These are phyloP conservation scores for Aspergillus thermomutatus DNA, from an alignment of 2,329 filamentous ascomycete species.

Conservation along the genomic window DNA sequence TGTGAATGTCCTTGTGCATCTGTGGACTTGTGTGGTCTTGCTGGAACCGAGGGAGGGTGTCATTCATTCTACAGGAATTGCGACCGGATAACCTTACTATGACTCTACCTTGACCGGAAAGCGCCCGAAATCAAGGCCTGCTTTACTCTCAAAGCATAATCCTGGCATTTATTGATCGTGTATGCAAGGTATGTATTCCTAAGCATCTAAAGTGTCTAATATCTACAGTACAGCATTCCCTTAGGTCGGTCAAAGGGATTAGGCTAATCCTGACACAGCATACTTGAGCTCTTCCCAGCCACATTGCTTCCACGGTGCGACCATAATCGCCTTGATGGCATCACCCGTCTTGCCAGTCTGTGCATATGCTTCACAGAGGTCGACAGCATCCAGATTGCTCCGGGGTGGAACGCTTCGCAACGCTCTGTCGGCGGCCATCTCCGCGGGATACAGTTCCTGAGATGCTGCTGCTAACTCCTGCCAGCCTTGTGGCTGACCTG, in stretches of 20 bases:
- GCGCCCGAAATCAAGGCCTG: neutral
- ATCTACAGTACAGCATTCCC: neutral
- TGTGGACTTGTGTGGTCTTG: neutral
- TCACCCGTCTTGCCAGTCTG: constrained; percentile 69
- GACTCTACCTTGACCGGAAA: neutral
- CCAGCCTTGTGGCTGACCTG: constrained; percentile 79
- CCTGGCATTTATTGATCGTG: neutral
- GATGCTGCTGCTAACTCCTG: constrained; percentile 63
- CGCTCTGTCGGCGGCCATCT: constrained; percentile 81
- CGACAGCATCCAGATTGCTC: constrained; percentile 64
- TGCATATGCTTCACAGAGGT: constrained; percentile 70
- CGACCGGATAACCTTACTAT: neutral
- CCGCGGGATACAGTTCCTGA: constrained; percentile 55
- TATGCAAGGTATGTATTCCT: neutral
- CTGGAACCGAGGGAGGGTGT: too few species aligned
- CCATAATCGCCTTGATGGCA: constrained; percentile 71
- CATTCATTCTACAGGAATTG: too few species aligned
- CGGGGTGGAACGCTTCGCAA: constrained; percentile 68
- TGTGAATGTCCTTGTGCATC: neutral
- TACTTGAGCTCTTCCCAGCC: constrained; percentile 58
- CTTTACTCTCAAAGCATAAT: neutral
- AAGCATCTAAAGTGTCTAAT: neutral
- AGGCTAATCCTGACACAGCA: constrained; percentile 24
- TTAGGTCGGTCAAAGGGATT: neutral
- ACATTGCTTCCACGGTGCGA: constrained; percentile 72